phyloP scores from a whole-genome alignment of 2,329 filamentous ascomycete genomes.

The Diaporthe ilicicola region DNA sequence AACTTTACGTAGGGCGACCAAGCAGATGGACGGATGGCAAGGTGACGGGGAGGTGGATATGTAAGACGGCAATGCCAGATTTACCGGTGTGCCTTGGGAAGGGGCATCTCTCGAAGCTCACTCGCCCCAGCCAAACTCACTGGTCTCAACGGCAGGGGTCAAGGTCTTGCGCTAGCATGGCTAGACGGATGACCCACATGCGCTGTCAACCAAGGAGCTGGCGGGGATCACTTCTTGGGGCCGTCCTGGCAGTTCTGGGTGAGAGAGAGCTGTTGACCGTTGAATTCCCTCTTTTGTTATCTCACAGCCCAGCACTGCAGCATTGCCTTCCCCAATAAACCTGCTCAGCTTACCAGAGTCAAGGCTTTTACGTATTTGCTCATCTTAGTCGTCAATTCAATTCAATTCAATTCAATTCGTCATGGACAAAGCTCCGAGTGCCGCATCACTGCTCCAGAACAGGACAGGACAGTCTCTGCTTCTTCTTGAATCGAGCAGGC shows the following conservation, averaged over 20 bases:
- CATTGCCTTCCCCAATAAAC: background rate
- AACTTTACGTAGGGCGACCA: conserved; percentile 31
- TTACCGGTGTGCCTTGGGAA: conserved; percentile 27
- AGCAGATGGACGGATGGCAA: conserved; percentile 18
- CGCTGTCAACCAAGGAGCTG: conserved; percentile 14
- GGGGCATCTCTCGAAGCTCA: conserved; percentile 26
- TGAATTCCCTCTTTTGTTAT: background rate
- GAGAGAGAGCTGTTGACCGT: background rate
- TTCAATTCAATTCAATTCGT: background rate
- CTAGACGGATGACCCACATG: conserved; percentile 23
- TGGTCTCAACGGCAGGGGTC: conserved; percentile 21
- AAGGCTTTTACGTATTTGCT: background rate
- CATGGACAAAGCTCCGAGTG: background rate
- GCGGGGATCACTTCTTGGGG: conserved; percentile 7
- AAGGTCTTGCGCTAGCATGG: conserved; percentile 27
- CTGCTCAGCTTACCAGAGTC: background rate
- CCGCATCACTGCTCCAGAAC: background rate
- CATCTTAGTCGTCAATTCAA: background rate
- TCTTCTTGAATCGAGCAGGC: background rate
- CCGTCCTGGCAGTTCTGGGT: background rate
- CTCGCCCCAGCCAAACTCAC: conserved; percentile 27
- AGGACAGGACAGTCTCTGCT: background rate
- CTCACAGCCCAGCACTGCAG: background rate
- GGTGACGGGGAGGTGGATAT: background rate
- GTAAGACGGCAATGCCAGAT: conserved; percentile 28